phyloP scores from a whole-genome alignment of 208 protist genomes.

The Leishmania martiniquensis region DNA sequence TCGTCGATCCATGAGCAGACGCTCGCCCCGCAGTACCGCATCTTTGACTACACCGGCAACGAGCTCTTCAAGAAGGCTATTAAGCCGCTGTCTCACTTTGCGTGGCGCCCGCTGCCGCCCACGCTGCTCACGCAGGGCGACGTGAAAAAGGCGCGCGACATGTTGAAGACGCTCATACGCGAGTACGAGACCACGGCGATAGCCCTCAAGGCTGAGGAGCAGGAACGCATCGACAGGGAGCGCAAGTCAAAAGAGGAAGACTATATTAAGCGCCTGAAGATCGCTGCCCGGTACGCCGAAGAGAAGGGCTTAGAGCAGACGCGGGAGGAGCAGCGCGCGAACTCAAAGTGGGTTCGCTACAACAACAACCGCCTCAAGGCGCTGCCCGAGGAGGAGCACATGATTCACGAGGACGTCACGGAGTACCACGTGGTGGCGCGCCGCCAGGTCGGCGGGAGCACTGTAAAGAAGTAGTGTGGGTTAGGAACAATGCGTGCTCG shows the following conservation, averaged over 20 bases:
- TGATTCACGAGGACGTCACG: conserved; percentile 72
- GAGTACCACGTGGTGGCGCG: conserved; percentile 72
- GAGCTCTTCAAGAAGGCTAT: conserved; percentile 68
- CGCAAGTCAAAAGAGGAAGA: conserved; percentile 65
- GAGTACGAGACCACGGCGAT: conserved; percentile 66
- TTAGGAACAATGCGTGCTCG: background rate
- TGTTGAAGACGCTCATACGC: conserved; percentile 60
- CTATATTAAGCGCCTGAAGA: conserved; percentile 81
- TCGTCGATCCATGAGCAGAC: conserved; percentile 64
- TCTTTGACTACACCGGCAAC: conserved; percentile 82
- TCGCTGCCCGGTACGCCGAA: conserved; percentile 50
- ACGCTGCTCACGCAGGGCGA: conserved; percentile 64
- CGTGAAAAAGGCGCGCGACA: conserved; percentile 52
- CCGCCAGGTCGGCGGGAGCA: conserved; percentile 15
- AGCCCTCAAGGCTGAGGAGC: conserved; percentile 44
- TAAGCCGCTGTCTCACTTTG: conserved; percentile 82
- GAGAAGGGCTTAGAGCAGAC: conserved; percentile 54
- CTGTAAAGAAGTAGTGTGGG: conserved; percentile 10
- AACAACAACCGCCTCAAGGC: conserved; percentile 70
- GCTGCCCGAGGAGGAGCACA: conserved; percentile 68
- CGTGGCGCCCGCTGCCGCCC: conserved; percentile 87
- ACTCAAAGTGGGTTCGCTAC: conserved; percentile 70
- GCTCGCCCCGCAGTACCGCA: conserved; percentile 76
- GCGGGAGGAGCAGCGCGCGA: conserved; percentile 62
- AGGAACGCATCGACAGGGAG: conserved; percentile 44